Base-by-base conservation (phyloP, 495 filamentous ascomycete genomes). In the Lindgomyces ingoldianus region DNA sequence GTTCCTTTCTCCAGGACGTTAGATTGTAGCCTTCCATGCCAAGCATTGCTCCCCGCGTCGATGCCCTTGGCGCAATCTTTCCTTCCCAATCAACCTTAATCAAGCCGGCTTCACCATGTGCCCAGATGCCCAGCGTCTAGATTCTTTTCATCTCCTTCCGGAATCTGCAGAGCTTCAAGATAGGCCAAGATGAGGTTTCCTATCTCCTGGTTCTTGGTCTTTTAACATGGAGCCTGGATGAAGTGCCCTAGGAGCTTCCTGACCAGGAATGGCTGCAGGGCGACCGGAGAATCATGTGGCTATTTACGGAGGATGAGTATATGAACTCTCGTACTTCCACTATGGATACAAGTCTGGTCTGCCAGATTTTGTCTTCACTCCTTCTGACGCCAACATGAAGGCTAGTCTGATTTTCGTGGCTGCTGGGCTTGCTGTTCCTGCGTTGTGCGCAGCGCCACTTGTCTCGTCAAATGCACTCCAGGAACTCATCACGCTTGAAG, bases 401-500 rank as follows among this genome's bases (percentile, higher is more conserved):
- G 33, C 46, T 22, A 19, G 50, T 26, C 41, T 57, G 42, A 18
- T 61, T 45, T 10, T 67, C 41, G 57, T 44, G 22, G 26, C 39
- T 16, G 64, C 57, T 11, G 50, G 42, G 12, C 26, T 67, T 36
- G 25, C 21, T 18, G 24, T 25, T 12, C 57, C 46, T 10, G 57
- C 44, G 1, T 24, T 51, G 30, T 65, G n/a, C 60, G 33, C 27
- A 4, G 18, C 44, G 54, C 26, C 26, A 12, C 27, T 56, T 30
- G 64, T 67, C 44, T 55, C 49, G 2, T 36, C 57, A 14, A 19
- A 67, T 19, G 57, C 39, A 61, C 72, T 83, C 11, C 73, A 79
- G 56, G 69, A 75, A 44, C 67, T 81, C 26, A 72, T 79, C 50
- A 66, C 33, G n/a, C 47, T 76, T 21, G 26, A 75, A 1, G 73